phyloP scores from a whole-genome alignment of 2,329 filamentous ascomycete species.

The Periglandula ipomoeae region DNA sequence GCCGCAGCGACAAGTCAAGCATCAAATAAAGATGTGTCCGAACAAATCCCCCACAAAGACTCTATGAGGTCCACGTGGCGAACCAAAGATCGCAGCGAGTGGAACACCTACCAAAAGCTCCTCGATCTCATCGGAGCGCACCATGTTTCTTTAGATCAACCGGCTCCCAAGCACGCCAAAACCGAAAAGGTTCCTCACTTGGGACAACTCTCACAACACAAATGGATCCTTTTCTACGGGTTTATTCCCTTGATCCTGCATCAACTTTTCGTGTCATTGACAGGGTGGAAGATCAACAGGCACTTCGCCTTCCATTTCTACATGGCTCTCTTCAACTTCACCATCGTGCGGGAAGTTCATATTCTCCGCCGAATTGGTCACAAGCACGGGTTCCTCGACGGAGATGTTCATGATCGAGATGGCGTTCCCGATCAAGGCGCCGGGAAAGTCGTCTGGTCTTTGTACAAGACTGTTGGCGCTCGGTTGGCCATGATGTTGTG shows the following conservation, averaged over 20 bases:
- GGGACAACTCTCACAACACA: slow-evolving; percentile 3
- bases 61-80: slow-evolving; percentile 10
- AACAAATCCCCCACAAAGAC: slow-evolving; percentile 4
- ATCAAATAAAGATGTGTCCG: neutral
- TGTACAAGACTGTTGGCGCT: slow-evolving; percentile 8
- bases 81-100: slow-evolving; percentile 6
- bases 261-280: slow-evolving; percentile 4
- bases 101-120: slow-evolving; percentile 5
- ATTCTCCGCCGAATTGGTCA: slow-evolving; percentile 3
- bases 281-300: slow-evolving; percentile 4
- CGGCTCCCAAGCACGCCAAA: slow-evolving; percentile 5
- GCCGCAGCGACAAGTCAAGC: neutral
- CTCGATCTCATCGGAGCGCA: slow-evolving; percentile 6
- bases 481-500: slow-evolving; percentile 4
- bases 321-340: slow-evolving; percentile 5
- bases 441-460: neutral
- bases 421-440: slow-evolving; percentile 6
- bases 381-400: slow-evolving; percentile 6
- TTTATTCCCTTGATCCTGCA: slow-evolving; percentile 6
- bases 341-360: slow-evolving; percentile 5
- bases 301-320: slow-evolving; percentile 6
- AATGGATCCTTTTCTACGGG: slow-evolving; percentile 6
- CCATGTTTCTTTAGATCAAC: neutral
- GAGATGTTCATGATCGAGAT: slow-evolving; percentile 8
- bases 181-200: slow-evolving; percentile 4